phyloP scores from a whole-genome alignment of 495 filamentous ascomycete genomes.

The Penicillium turbatum region DNA sequence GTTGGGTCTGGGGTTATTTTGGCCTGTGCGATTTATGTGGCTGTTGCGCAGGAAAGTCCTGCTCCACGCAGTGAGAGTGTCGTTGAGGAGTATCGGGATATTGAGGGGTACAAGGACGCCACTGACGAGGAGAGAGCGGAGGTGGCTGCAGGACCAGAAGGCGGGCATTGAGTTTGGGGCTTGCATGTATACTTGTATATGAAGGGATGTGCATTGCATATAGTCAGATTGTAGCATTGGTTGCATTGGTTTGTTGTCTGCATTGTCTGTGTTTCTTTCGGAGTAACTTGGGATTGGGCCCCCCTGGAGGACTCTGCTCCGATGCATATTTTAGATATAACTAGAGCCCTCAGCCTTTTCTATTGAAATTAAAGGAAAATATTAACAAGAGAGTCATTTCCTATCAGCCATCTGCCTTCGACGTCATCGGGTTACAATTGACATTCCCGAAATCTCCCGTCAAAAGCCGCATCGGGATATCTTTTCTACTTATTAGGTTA shows the following conservation, averaged over 20 bases:
- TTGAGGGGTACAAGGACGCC: conserved; percentile 7
- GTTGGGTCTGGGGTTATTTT: conserved; percentile 75
- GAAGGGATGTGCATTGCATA: background rate
- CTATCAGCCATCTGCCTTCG: background rate
- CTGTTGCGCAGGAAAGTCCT: conserved; percentile 45
- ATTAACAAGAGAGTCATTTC: too few species aligned
- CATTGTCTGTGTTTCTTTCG: background rate
- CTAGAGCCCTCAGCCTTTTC: too few species aligned
- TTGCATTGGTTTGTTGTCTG: background rate
- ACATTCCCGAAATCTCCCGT: conserved; percentile 21
- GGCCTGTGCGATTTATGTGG: conserved; percentile 76
- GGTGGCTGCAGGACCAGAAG: background rate
- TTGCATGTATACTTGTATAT: background rate
- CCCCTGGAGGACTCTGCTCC: conserved; percentile 8
- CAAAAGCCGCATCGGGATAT: background rate
- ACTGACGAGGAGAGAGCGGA: conserved; percentile 1
- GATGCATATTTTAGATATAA: background rate
- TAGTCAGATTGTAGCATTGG: background rate
- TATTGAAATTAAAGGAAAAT: too few species aligned
- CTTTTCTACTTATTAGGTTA: too few species aligned
- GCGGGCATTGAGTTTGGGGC: conserved; percentile 13
- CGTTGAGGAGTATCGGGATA: conserved; percentile 1
- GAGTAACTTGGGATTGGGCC: background rate
- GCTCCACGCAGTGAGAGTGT: background rate
- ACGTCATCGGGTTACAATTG: conserved; percentile 36